Conservation (phyloP, 2,329 filamentous ascomycete species). For the Ophiostoma triangulosporum region DNA sequence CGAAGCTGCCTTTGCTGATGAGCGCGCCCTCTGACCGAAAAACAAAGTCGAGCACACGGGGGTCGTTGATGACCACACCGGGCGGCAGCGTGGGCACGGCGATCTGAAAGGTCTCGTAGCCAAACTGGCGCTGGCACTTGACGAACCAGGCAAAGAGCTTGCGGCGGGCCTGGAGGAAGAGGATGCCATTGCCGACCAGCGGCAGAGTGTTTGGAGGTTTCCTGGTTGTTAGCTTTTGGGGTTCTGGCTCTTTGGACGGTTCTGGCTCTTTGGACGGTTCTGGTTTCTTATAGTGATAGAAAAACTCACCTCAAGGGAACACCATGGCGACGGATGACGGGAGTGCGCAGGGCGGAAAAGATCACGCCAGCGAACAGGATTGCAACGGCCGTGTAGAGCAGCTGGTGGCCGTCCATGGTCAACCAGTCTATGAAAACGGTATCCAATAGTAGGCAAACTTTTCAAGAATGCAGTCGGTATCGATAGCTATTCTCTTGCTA, state of each 20-base stretch:
- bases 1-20: conserved; percentile 49
- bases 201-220: conserved; percentile 39
- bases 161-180: conserved; percentile 46
- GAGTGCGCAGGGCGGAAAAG: conserved; percentile 9
- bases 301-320: conserved; percentile 5
- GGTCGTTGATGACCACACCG: conserved; percentile 49
- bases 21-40: conserved; percentile 42
- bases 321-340: conserved; percentile 13
- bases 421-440: background rate
- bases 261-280: background rate
- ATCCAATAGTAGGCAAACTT: background rate
- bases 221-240: conserved; percentile 16
- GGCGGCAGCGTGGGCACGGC: conserved; percentile 48
- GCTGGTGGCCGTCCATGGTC: conserved; percentile 6
- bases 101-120: conserved; percentile 48
- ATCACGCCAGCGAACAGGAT: conserved; percentile 6
- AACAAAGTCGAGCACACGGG: conserved; percentile 47
- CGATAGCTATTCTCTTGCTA: background rate
- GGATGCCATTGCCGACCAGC: conserved; percentile 45
- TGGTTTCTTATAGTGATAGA: background rate
- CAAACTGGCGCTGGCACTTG: conserved; percentile 40
- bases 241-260: background rate
- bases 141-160: conserved; percentile 50
- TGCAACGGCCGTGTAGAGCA: conserved; percentile 9
- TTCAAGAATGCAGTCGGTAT: too few relatives aligned